Evolutionary conservation across 2,329 filamentous ascomycete species (phyloP), one percentile per base, ranked within the genome.

Genomic region (Chrysoporthe deuterocubensis): DNA sequence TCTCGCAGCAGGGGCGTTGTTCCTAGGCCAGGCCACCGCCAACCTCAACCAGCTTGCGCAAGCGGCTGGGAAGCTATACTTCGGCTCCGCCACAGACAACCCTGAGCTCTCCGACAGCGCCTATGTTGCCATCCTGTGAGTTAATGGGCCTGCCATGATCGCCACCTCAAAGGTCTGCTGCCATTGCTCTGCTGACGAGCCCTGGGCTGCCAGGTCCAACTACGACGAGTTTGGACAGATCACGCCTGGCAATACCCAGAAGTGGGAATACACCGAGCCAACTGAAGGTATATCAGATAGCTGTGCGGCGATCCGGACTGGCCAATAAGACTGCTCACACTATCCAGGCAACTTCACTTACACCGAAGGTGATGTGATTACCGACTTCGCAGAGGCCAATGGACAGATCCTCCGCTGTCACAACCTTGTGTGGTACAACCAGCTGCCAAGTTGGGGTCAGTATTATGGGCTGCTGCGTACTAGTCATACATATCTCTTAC

Each of bases 81-180:
- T 90, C 64, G 89, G 89, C 64, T 86, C 87, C 1, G 88, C 89
- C 1, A 87, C 88, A 52, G 87, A 91, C 74, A 89, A 90, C 65
- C 74, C 76, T 2, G 83, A 86, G 70, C 75, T 87, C 42, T 81
- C 78, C 57, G 86, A 91, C 76, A 74, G 77, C 16, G 73, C 81
- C 40, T 92, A 91, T 75, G 78, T 83, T 34, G 75, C 78, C n/a
- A 85, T 90, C 67, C 78, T 90, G 60, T 69, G 14, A 46, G 68
- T 46, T 34, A 21, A 18, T 4, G n/a, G 8, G 44, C 3, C 6
- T 16, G 4, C 2, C 9, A 4, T 37, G 50, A 14, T n/a, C 2
- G 4, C 2, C 6, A 8, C 5, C 32, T 34, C 26, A 9, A 40
- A n/a, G 2, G 37, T 26, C 26, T 26, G 26, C 16, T 18, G 40